Percentiles rank a stretch among this genome's conserved stretches.
phyloP scores from a whole-genome alignment of 768 basidiomycete genomes.

The Guyanaporus albipodus region DNA sequence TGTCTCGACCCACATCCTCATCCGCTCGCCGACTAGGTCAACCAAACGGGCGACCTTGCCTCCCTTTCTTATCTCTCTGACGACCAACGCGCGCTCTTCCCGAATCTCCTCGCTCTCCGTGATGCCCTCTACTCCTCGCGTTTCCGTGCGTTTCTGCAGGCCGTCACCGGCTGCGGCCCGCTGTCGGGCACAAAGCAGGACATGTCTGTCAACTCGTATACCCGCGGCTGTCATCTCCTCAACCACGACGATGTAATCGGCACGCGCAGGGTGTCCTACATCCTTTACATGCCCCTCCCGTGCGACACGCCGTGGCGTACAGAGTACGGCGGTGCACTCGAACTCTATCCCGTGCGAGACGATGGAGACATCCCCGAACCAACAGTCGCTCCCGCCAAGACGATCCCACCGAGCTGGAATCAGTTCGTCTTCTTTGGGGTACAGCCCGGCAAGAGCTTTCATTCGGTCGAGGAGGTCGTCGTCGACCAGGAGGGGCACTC shows the following conservation, averaged over 20 bases:
- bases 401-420: slow-evolving; percentile 80
- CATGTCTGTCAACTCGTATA: slow-evolving; percentile 92
- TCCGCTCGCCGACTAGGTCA: slow-evolving; percentile 53
- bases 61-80: slow-evolving; percentile 85
- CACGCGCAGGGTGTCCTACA: slow-evolving; percentile 89
- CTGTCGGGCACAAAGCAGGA: slow-evolving; percentile 91
- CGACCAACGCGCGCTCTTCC: slow-evolving; percentile 73
- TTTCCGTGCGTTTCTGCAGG: slow-evolving; percentile 79
- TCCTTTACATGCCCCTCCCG: slow-evolving; percentile 91
- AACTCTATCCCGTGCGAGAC: slow-evolving; percentile 74
- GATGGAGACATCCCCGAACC: slow-evolving; percentile 68
- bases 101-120: slow-evolving; percentile 75
- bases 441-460: slow-evolving; percentile 94
- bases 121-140: slow-evolving; percentile 85
- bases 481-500: slow-evolving; percentile 67
- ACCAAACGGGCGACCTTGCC: slow-evolving; percentile 95
- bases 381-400: slow-evolving; percentile 56
- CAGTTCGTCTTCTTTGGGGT: slow-evolving; percentile 87
- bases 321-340: slow-evolving; percentile 91
- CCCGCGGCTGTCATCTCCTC: slow-evolving; percentile 87
- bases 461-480: slow-evolving; percentile 96
- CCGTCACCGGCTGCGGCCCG: slow-evolving; percentile 89
- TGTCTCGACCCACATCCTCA: neutral
- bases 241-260: slow-evolving; percentile 99
- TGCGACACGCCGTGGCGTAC: slow-evolving; percentile 73